These are phyloP conservation scores for Collybia nuda DNA, from an alignment of 768 basidiomycete species.

Conservation along the genomic window DNA sequence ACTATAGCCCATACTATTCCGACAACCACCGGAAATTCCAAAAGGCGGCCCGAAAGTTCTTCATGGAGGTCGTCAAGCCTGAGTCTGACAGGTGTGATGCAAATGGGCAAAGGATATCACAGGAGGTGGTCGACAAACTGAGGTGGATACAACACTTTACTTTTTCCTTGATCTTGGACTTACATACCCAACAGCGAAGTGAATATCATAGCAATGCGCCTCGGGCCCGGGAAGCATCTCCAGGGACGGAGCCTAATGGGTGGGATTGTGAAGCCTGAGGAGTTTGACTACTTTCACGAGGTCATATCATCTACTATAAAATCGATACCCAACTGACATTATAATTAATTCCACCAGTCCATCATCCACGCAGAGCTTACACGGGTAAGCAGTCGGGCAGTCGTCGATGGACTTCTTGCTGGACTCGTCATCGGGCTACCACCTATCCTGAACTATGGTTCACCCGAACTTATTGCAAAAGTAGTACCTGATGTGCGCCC, in stretches of 20 bases:
- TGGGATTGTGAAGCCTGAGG: slow-evolving; percentile 74
- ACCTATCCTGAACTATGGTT: slow-evolving; percentile 86
- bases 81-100: slow-evolving; percentile 83
- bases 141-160: slow-evolving; percentile 39
- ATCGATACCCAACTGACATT: background rate
- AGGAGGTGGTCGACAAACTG: slow-evolving; percentile 83
- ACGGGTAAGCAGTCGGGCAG: slow-evolving; percentile 82
- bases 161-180: background rate
- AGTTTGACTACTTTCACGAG: slow-evolving; percentile 96
- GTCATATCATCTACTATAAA: slow-evolving; percentile 27
- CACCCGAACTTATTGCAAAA: slow-evolving; percentile 65
- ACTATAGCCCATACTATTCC: slow-evolving; percentile 75
- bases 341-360: slow-evolving; percentile 43
- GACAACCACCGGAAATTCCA: slow-evolving; percentile 77
- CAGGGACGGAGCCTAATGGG: slow-evolving; percentile 75
- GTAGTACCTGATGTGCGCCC: slow-evolving; percentile 66
- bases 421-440: slow-evolving; percentile 87
- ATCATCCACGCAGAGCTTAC: slow-evolving; percentile 82
- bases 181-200: slow-evolving; percentile 47
- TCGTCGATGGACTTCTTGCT: slow-evolving; percentile 82
- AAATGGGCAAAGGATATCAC: slow-evolving; percentile 82
- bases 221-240: slow-evolving; percentile 89
- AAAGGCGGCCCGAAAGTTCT: slow-evolving; percentile 70
- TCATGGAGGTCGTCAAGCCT: slow-evolving; percentile 69
- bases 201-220: slow-evolving; percentile 85